Evolutionary conservation across 1,284 basidiomycete species (phyloP).

Genomic region (Papiliotrema laurentii): DNA sequence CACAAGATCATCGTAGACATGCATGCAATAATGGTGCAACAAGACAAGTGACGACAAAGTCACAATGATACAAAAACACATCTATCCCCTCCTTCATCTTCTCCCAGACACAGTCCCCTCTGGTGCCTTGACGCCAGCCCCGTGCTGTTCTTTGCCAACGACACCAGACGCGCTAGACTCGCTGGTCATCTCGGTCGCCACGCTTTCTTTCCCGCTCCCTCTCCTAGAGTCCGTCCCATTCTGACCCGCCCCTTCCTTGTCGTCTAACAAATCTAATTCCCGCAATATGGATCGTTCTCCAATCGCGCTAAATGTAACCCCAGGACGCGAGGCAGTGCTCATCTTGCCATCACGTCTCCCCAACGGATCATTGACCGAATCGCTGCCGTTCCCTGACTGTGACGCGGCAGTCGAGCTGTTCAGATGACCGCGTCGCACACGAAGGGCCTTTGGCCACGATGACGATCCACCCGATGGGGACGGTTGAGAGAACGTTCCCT

Average conservation of each 20-base stretch:
- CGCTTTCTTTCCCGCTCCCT: slow-evolving; percentile 1
- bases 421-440: not conserved
- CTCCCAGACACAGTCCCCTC: too few species aligned
- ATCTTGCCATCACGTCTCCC: not conserved
- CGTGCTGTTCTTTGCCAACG: too few species aligned
- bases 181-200: not conserved
- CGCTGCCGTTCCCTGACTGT: not conserved
- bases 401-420: not conserved
- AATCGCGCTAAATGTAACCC: slow-evolving; percentile 4
- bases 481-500: slow-evolving; percentile 26
- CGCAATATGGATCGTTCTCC: slow-evolving; percentile 7
- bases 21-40: too few species aligned
- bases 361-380: not conserved
- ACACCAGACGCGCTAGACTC: not conserved
- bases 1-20: too few species aligned
- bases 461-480: not conserved
- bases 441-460: not conserved
- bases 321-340: not conserved
- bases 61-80: too few species aligned
- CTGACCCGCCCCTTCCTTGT: not conserved
- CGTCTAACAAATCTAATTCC: slow-evolving; percentile 3
- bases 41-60: too few species aligned
- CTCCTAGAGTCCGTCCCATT: not conserved
- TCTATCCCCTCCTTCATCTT: too few species aligned
- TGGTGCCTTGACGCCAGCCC: too few species aligned